Evolutionary conservation across 805 yeast genomes (phyloP), one percentile per base, ranked within the genome.

Genomic region (Starmera amethionina): DNA sequence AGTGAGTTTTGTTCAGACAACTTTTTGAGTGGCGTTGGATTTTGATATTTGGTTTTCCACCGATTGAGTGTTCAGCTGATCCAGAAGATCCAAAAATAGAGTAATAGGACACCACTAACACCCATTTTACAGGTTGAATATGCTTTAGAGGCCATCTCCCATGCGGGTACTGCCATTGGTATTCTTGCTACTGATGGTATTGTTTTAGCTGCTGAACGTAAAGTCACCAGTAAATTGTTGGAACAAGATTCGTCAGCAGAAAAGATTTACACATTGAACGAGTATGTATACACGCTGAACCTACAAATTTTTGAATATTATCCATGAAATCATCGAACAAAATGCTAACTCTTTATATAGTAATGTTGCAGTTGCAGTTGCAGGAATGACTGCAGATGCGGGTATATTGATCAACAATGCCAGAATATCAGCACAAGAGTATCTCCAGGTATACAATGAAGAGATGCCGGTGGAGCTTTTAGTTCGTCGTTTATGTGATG

Each of bases 381-480:
- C 99, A 0, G 99, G 99, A 38, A 80, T 93, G 78, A 93, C 93
- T 34, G 90, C 97, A 1, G 99, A 93, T 64, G 98, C 98, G 2
- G 81, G 86, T 30, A 88, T 89, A 41, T 72, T 93, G 50, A 82
- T 93, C 47, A 83, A 86, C 61, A 77, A 78, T 51, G 94, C 95
- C n/a, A 73, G 99, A 52, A 73, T 77, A 18, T 65, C 70, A 44
- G 95, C 96, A 5, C 98, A 93, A 64, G 72, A 72, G 49, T 83
- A 93, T 62, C 70, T 93, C 50, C 80, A 85, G 60, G 76, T 84
- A 14, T 93, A 88, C 63, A 84, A 84, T 58, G 96, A 88, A 63
- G 88, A 88, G 46, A 84, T 90, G 38, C 97, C 97, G n/a, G 83
- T 90, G 43, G 97, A 88, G 62, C 72, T 80, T 41, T 75, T 93